Percentiles rank a stretch among this genome's conserved stretches.
phyloP scores from a whole-genome alignment of 2,329 filamentous ascomycete species.

The Chaetomium olivaceum region DNA sequence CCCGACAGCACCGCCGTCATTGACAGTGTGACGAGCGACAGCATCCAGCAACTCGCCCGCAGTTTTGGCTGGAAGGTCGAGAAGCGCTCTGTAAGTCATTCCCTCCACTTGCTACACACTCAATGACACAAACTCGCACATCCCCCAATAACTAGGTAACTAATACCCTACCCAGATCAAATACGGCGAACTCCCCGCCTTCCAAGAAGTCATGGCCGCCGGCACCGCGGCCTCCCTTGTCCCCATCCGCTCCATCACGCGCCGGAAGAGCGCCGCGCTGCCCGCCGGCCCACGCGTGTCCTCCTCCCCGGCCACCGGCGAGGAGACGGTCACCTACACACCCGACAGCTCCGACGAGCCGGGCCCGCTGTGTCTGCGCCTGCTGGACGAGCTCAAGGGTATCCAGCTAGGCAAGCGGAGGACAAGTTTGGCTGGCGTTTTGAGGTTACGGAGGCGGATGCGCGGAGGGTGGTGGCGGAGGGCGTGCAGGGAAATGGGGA shows the following conservation, averaged over 20 bases:
- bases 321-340: conserved; percentile 59
- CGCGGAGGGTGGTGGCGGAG: conserved; percentile 41
- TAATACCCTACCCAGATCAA: conserved; percentile 39
- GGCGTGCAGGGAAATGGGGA: conserved; percentile 29
- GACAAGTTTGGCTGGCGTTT: conserved; percentile 76
- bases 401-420: conserved; percentile 78
- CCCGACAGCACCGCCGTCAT: conserved; percentile 88
- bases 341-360: conserved; percentile 62
- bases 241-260: conserved; percentile 86
- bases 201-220: conserved; percentile 83
- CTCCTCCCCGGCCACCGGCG: conserved; percentile 39
- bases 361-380: conserved; percentile 69
- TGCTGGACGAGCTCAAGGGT: conserved; percentile 75
- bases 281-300: conserved; percentile 45
- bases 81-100: conserved; percentile 60
- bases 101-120: not conserved
- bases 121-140: too few relatives aligned
- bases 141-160: not conserved
- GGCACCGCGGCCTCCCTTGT: conserved; percentile 90
- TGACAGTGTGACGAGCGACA: conserved; percentile 80
- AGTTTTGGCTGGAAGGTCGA: conserved; percentile 85
- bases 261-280: conserved; percentile 48
- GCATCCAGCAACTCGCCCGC: conserved; percentile 71
- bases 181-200: conserved; percentile 62
- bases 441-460: conserved; percentile 49